Base-by-base conservation (phyloP, 148 eudicot genomes). In the Hydrangea macrophylla region DNA sequence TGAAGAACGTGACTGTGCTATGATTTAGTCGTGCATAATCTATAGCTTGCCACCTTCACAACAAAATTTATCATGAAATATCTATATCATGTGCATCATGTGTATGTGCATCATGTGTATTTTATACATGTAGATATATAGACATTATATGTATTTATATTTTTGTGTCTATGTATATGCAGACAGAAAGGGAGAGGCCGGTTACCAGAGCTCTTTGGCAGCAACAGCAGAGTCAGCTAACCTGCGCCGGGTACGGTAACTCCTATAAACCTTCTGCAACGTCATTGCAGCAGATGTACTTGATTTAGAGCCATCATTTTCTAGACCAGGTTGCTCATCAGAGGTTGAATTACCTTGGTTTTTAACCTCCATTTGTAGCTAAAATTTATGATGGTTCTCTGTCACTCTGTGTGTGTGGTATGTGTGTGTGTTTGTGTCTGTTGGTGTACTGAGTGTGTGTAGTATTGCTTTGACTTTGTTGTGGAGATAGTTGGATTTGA, bases 31-130 rank as follows among this genome's bases (percentile, higher is more conserved):
- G 60, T 11, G 60, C 60, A 57, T 57, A 57, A 28, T 57, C 18
- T 57, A 57, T 26, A 12, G 60, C 60, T 57, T 57, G 60, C 60
- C 60, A 57, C 60, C 60, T 57, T 57, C 60, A 57, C 20, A 53
- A 57, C 20, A 53, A 53, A 20, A 53, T 6, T 53, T 2, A 11
- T 35, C 39, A 35, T 42, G 18, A 42, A 42, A 42, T 42, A 42
- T 11, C 3, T 42, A 8, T 35, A 35, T 35, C 8, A 35, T 35
- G 8, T 8, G 39, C 39, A 8, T n/a, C n/a, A 8, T 8, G 39
- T 8, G 39, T 8, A 8, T 8, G 39, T 8, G 39, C 39, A n/a
- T n/a, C n/a, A n/a, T n/a, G 39, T 35, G 39, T 42, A 42, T 11
- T n/a, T n/a, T n/a, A n/a, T n/a, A n/a, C n/a, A 42, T 11, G 1